Evolutionary conservation across 306 rosid genomes (phyloP), one percentile per base, ranked within the genome.

Genomic region (Lathyrus oleraceus): DNA sequence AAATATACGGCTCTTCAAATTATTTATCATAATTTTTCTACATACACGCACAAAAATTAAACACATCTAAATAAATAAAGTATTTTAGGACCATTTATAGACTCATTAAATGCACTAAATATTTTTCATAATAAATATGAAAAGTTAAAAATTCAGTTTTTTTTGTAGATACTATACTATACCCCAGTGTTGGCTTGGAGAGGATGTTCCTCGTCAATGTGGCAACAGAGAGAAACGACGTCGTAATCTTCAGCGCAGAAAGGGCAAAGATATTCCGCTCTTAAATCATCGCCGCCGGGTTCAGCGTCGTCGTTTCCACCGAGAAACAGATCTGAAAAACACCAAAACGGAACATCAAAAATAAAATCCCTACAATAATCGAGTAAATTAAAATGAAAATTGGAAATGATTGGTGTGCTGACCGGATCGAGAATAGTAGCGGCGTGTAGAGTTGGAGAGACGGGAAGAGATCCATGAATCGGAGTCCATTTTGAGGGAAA

Each of bases 191-290:
- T 85, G 13, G 88, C 91, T 75, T 89, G 88, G 30, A 84, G 51
- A 12, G 89, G 89, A 72, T 89, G 96, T 15, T 89, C 88, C 79
- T 84, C 93, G 23, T 89, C 93, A 84, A 89, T 85, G 85, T 89
- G 96, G 61, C 93, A 87, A 57, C 96, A 89, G 71, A 89, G 96
- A 39, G 91, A 91, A 77, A 89, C 89, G 43, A 89, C 79, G 20
- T 89, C 96, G 65, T 85, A 89, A 75, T 87, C 89, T 67, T 87
- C 93, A 4, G 89, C 85, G 20, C 96, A 89, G 61, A 85, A 87
- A 51, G 96, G 96, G 67, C 96, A 89, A 11, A 87, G 79, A 65
- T 71, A 89, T 76, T 89, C 96, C 48, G 87, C 78, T 59, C 83
- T 76, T 54, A 82, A 76, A 68, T 87, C 93, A 63, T 87, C 93